Conservation (phyloP, 257 asterid genomes). For the Solanum gracilifrons region DNA sequence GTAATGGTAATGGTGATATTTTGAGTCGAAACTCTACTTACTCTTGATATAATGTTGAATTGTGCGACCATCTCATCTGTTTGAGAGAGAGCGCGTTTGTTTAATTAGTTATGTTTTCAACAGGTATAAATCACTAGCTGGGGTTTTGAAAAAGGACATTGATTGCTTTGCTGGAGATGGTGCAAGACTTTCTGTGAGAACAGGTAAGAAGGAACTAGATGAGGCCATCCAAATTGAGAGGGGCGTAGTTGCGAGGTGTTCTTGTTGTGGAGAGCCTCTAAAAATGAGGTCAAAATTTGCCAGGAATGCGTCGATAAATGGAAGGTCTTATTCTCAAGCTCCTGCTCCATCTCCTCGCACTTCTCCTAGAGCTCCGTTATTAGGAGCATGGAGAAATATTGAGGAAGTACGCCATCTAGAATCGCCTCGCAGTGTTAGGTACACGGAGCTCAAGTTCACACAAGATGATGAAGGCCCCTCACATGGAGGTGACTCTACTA, state of each 20-base stretch:
- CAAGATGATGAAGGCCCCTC: conserved; percentile 39
- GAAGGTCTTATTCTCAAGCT: conserved; percentile 2
- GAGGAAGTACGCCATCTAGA: conserved; percentile 37
- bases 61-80: neutral
- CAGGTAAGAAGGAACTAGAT: conserved; percentile 28
- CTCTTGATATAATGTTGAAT: neutral
- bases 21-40: neutral
- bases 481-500: neutral
- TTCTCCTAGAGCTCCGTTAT: conserved; percentile 25
- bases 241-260: conserved; percentile 31
- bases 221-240: conserved; percentile 25
- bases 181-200: conserved; percentile 1
- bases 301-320: conserved; percentile 44
- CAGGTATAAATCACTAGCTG: conserved; percentile 42
- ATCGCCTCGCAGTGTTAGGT: conserved; percentile 34
- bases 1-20: neutral
- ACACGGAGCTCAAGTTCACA: conserved; percentile 43
- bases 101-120: neutral
- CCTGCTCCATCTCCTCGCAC: conserved; percentile 54
- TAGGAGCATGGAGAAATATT: conserved; percentile 16
- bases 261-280: conserved; percentile 73
- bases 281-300: conserved; percentile 16
- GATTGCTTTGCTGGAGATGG: conserved; percentile 32
- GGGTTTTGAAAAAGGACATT: conserved; percentile 53
- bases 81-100: neutral